phyloP scores from a whole-genome alignment of 805 yeast species.

The Pichia membranifaciens region DNA sequence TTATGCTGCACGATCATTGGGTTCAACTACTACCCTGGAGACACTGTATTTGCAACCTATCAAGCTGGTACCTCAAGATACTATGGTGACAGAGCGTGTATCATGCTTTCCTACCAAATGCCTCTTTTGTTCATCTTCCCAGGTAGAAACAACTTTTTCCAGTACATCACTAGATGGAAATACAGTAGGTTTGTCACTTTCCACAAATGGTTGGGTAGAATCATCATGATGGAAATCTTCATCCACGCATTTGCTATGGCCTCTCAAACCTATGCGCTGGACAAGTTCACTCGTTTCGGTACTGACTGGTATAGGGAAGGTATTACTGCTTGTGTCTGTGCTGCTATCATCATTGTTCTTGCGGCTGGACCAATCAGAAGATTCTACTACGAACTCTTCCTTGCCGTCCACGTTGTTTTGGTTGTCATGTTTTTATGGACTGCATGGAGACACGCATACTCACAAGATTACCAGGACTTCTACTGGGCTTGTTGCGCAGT shows the following conservation, averaged over 20 bases:
- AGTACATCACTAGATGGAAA: slow-evolving; percentile 55
- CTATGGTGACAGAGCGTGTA: slow-evolving; percentile 48
- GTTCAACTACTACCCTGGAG: slow-evolving; percentile 18
- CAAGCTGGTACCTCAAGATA: slow-evolving; percentile 29
- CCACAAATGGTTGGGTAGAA: slow-evolving; percentile 54
- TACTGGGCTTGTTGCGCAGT: slow-evolving; percentile 38
- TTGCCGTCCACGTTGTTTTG: slow-evolving; percentile 48
- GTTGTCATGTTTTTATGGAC: slow-evolving; percentile 50
- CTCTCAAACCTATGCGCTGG: slow-evolving; percentile 20
- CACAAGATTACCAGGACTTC: slow-evolving; percentile 29
- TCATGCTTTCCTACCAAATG: slow-evolving; percentile 38
- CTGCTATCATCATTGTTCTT: not conserved
- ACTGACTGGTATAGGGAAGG: slow-evolving; percentile 28
- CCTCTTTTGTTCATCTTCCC: slow-evolving; percentile 55
- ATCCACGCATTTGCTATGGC: slow-evolving; percentile 37
- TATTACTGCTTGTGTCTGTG: slow-evolving; percentile 32
- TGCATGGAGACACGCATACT: slow-evolving; percentile 51
- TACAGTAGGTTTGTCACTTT: slow-evolving; percentile 48
- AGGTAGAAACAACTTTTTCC: slow-evolving; percentile 57
- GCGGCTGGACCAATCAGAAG: slow-evolving; percentile 42
- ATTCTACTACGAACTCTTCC: slow-evolving; percentile 54
- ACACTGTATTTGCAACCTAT: slow-evolving; percentile 17
- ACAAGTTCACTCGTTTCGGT: slow-evolving; percentile 24
- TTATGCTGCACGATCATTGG: slow-evolving; percentile 23
- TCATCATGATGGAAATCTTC: slow-evolving; percentile 35